A percentile compares a stretch with the other conserved stretches of the same genome.
Conservation (phyloP, 1,284 basidiomycete species). For the Crocinoboletus sp. region DNA sequence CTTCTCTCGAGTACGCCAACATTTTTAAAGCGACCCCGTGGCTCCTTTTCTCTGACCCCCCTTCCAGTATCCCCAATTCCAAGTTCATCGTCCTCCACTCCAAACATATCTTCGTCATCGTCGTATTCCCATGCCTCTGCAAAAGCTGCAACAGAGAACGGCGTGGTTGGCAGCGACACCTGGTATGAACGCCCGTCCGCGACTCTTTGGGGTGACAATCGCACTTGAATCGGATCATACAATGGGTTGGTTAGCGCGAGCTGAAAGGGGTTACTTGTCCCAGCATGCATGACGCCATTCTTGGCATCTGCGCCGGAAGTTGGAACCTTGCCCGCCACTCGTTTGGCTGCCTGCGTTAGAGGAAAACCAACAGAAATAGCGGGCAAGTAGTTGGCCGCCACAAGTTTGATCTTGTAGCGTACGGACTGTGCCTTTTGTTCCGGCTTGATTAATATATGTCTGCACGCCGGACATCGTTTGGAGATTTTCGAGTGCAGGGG, state of each 20-base stretch:
- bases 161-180: conserved; percentile 67
- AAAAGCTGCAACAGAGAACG: conserved; percentile 82
- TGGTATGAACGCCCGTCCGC: conserved; percentile 51
- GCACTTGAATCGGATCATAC: conserved; percentile 90
- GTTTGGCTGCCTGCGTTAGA: conserved; percentile 47
- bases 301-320: conserved; percentile 41
- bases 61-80: conserved; percentile 36
- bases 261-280: conserved; percentile 82
- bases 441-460: conserved; percentile 96
- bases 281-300: conserved; percentile 54
- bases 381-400: conserved; percentile 92
- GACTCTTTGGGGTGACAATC: conserved; percentile 64
- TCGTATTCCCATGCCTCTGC: conserved; percentile 97
- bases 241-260: conserved; percentile 89
- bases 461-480: conserved; percentile 92
- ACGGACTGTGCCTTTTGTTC: conserved; percentile 94
- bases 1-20: conserved; percentile 80
- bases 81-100: conserved; percentile 64
- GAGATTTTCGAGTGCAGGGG: conserved; percentile 91
- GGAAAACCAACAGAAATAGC: conserved; percentile 73
- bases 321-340: conserved; percentile 41
- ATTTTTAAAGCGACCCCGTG: conserved; percentile 53
- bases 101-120: conserved; percentile 83
- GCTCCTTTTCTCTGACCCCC: conserved; percentile 37
- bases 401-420: conserved; percentile 95